Evolutionary conservation across 2,329 filamentous ascomycete genomes (phyloP).

Genomic region (Colletotrichum chlorophyti): DNA sequence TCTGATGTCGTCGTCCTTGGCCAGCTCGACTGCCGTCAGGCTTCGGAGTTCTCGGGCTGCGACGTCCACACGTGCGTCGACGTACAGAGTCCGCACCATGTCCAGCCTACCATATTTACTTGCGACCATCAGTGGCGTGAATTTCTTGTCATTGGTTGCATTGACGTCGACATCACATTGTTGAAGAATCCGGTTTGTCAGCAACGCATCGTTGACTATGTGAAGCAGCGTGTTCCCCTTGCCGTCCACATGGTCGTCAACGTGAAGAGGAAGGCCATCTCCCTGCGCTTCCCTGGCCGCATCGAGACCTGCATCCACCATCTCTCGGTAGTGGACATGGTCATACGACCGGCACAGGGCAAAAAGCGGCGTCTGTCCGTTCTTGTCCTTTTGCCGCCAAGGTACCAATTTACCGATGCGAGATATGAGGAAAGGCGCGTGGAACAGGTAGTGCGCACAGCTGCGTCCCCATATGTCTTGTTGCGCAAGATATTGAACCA

Average conservation of each 20-base stretch:
- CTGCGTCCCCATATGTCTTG: slow-evolving; percentile 89
- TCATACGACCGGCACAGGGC: slow-evolving; percentile 96
- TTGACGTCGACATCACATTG: slow-evolving; percentile 96
- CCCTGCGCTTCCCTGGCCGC: slow-evolving; percentile 77
- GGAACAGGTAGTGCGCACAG: slow-evolving; percentile 94
- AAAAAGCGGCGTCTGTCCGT: slow-evolving; percentile 97
- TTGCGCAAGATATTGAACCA: slow-evolving; percentile 73
- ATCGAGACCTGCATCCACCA: slow-evolving; percentile 84
- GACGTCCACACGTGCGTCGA: slow-evolving; percentile 86
- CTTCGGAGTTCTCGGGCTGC: slow-evolving; percentile 85
- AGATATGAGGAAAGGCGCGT: slow-evolving; percentile 81
- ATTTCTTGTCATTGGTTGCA: slow-evolving; percentile 91
- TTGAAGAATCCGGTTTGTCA: slow-evolving; percentile 78
- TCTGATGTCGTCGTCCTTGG: slow-evolving; percentile 96
- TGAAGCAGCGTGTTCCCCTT: slow-evolving; percentile 97
- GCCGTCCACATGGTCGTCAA: slow-evolving; percentile 90
- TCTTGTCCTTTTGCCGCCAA: slow-evolving; percentile 92
- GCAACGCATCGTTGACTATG: slow-evolving; percentile 84
- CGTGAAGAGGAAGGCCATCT: slow-evolving; percentile 80
- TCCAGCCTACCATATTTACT: slow-evolving; percentile 98
- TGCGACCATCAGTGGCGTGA: slow-evolving; percentile 96
- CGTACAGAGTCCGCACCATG: slow-evolving; percentile 87
- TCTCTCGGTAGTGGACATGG: slow-evolving; percentile 82
- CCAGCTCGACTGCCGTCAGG: slow-evolving; percentile 91
- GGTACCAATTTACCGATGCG: slow-evolving; percentile 80